Percentiles rank a stretch among this genome's conserved stretches.
phyloP scores from a whole-genome alignment of 2,329 filamentous ascomycete genomes.

The Fusarium denticulatum region DNA sequence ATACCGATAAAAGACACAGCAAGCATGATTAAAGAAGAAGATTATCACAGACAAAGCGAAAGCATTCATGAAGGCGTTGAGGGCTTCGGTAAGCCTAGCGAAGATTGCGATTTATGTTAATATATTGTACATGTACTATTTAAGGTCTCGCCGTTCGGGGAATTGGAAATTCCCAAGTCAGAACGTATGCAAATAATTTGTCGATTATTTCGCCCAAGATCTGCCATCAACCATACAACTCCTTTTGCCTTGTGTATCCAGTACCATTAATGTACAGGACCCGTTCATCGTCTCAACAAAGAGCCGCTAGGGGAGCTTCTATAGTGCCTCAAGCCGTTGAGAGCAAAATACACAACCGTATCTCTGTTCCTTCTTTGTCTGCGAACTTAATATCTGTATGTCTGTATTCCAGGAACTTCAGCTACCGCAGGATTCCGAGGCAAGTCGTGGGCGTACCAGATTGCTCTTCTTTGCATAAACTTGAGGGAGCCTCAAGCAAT shows the following conservation, averaged over 20 bases:
- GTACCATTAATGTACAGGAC: slow-evolving; percentile 20
- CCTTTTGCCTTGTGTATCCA: neutral
- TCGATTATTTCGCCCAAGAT: neutral
- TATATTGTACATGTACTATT: slow-evolving; percentile 35
- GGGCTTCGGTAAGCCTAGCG: slow-evolving; percentile 23
- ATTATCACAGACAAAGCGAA: slow-evolving; percentile 1
- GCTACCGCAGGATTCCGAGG: too few relatives aligned
- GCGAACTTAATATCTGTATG: neutral
- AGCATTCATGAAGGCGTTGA: slow-evolving; percentile 34
- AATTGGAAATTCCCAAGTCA: slow-evolving; percentile 11
- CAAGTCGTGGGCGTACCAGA: neutral
- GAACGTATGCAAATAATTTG: slow-evolving; percentile 28
- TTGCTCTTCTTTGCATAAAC: neutral
- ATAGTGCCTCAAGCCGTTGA: neutral
- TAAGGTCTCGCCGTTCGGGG: neutral
- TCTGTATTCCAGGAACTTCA: neutral
- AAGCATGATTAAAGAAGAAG: slow-evolving; percentile 15
- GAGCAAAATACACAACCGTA: neutral
- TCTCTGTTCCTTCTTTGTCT: neutral
- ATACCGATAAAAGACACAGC: slow-evolving; percentile 15
- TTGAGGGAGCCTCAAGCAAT: neutral
- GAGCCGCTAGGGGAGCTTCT: neutral
- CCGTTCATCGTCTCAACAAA: neutral
- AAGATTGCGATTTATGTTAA: slow-evolving; percentile 10
- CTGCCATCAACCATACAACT: neutral